Base-by-base conservation (phyloP, 176 grass and related monocot genomes). In the Aegilops umbellulata region DNA sequence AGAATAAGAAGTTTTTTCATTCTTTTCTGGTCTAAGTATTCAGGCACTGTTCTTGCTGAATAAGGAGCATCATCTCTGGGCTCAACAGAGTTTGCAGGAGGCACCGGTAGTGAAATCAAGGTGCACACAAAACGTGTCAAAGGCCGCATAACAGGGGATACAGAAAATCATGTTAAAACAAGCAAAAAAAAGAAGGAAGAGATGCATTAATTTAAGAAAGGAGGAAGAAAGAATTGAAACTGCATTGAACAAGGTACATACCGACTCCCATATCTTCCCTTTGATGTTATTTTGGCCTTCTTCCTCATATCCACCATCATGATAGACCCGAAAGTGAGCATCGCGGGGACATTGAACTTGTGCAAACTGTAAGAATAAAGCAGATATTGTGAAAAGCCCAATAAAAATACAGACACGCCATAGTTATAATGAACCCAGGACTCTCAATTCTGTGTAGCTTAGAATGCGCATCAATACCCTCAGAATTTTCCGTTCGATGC, bases 271-370 rank as follows among this genome's bases (percentile, higher is more conserved):
- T 84, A 98, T 95, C 41, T 86, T 94, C 73, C 96, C 96, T 87
- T 90, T 98, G 78, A 98, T 98, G 36, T 98, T 95, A 44, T 98
- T 98, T 89, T 98, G 96, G 46, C 96, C 96, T 95, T 98, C 96
- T 89, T 98, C 96, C 86, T 98, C 96, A 3, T 94, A 98, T 25
- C 90, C 78, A 7, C 96, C 96, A 80, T 95, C 96, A 82, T 95
- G 88, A 79, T 98, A 98, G 30, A 98, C 96, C 96, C 96, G 95
- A 79, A 98, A 98, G 81, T 98, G 96, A 67, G 96, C 95, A 83
- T 88, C 96, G 67, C 92, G 94, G 47, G 96, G 96, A 64, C 96
- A 98, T 19, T 98, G 96, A 36, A 98, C 96, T 80, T 90, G 86
- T 77, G 93, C 93, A 69, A 98, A 13, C 96, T 98, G 79, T 34